A percentile compares a stretch with the other conserved stretches of the same genome.
These are phyloP conservation scores for Botrytis pseudocinerea DNA, from an alignment of 2,329 filamentous ascomycete species.

Conservation along the genomic window DNA sequence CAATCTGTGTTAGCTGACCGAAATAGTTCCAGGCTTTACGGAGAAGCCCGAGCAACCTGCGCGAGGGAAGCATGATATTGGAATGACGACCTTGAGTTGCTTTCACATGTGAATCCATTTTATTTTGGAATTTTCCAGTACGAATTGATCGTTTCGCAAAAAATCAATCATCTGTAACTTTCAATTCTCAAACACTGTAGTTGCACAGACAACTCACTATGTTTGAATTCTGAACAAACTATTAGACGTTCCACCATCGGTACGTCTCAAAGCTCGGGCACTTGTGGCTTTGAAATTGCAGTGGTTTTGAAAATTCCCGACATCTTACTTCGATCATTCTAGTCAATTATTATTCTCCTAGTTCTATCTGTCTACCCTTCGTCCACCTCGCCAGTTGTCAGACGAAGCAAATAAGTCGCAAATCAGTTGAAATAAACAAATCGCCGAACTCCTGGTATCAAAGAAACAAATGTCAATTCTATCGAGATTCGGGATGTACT, in stretches of 20 bases:
- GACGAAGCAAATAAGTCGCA: neutral
- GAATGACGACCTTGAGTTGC: neutral
- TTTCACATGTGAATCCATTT: neutral
- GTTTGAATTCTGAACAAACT: neutral
- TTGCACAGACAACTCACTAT: neutral
- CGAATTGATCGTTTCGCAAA: neutral
- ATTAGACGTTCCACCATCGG: neutral
- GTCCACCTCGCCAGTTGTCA: neutral
- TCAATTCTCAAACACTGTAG: neutral
- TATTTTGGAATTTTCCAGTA: neutral
- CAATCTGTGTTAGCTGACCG: neutral
- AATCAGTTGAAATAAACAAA: neutral
- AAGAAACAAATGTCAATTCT: neutral
- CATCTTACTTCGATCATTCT: neutral
- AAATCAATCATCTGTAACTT: neutral
- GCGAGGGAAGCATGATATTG: neutral
- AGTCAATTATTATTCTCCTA: neutral
- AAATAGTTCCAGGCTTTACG: slow-evolving; percentile 5
- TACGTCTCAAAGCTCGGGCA: neutral
- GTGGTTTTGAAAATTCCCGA: neutral
- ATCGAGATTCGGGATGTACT: neutral
- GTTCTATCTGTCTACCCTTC: neutral
- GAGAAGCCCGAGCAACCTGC: neutral
- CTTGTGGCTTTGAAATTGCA: neutral
- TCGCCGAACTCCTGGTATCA: neutral